These are phyloP conservation scores for Cystobasidium sp. DNA, from an alignment of 1,284 basidiomycete species.

Conservation along the genomic window DNA sequence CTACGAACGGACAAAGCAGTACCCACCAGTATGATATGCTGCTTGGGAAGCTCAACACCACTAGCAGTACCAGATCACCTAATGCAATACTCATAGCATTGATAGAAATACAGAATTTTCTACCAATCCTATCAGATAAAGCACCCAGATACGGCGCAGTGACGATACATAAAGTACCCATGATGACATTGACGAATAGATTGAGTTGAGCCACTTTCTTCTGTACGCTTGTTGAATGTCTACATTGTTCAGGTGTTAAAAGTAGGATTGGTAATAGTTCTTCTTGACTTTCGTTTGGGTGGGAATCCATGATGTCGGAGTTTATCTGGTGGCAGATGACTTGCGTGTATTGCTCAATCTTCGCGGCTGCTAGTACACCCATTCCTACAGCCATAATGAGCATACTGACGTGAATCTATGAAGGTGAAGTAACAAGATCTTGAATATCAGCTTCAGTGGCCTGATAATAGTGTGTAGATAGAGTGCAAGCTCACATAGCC, in stretches of 20 bases:
- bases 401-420: constrained; percentile 9
- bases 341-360: constrained; percentile 39
- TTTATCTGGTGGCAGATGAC: constrained; percentile 38
- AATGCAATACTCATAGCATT: constrained; percentile 34
- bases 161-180: constrained; percentile 33
- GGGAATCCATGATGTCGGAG: constrained; percentile 8
- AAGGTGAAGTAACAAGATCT: not conserved
- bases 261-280: constrained; percentile 22
- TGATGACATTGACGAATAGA: constrained; percentile 28
- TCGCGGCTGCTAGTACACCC: constrained; percentile 32
- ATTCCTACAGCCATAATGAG: constrained; percentile 25
- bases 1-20: constrained; percentile 23
- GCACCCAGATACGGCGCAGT: constrained; percentile 31
- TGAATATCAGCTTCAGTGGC: not conserved
- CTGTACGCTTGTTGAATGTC: constrained; percentile 33
- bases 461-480: constrained; percentile 2
- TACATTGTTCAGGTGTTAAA: constrained; percentile 33
- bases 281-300: not conserved
- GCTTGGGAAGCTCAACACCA: constrained; percentile 25
- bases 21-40: constrained; percentile 32
- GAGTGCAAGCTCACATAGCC: constrained; percentile 8
- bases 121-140: constrained; percentile 34
- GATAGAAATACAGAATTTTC: constrained; percentile 25
- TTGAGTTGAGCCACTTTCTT: constrained; percentile 27
- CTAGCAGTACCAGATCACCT: constrained; percentile 32